phyloP scores from a whole-genome alignment of 495 filamentous ascomycete species.

The Hypoxylon intermedium region DNA sequence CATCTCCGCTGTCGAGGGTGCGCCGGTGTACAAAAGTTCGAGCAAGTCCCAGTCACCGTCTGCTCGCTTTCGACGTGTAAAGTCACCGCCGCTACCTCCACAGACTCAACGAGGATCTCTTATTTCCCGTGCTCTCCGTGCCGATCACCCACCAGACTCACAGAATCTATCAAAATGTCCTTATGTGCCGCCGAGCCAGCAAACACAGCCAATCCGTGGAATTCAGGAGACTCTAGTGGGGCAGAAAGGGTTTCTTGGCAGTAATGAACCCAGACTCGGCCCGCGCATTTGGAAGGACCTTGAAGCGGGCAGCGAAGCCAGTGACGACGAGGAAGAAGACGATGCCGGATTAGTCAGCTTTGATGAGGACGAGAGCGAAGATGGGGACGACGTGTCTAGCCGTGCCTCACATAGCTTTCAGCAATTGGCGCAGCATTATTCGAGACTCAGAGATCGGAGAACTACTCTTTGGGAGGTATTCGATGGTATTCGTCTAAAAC shows the following conservation, averaged over 20 bases:
- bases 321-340: conserved; percentile 28
- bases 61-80: conserved; percentile 31
- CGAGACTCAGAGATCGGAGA: conserved; percentile 29
- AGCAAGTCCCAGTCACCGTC: conserved; percentile 35
- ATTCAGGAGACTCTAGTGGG: conserved; percentile 16
- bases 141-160: conserved; percentile 8
- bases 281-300: conserved; percentile 13
- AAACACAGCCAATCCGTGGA: conserved; percentile 6
- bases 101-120: conserved; percentile 23
- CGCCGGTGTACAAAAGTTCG: conserved; percentile 7
- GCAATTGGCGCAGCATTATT: conserved; percentile 27
- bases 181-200: conserved; percentile 8
- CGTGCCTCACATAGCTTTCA: conserved; percentile 19
- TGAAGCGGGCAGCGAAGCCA: conserved; percentile 14
- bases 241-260: neutral
- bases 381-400: conserved; percentile 13
- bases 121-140: conserved; percentile 29
- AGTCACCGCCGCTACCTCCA: conserved; percentile 26
- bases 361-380: conserved; percentile 6
- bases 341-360: conserved; percentile 1
- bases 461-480: conserved; percentile 29
- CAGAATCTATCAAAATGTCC: conserved; percentile 11
- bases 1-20: conserved; percentile 29
- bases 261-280: neutral
- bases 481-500: conserved; percentile 26